Base-by-base conservation (phyloP, 148 eudicot species). In the Rhododendron simsii region DNA sequence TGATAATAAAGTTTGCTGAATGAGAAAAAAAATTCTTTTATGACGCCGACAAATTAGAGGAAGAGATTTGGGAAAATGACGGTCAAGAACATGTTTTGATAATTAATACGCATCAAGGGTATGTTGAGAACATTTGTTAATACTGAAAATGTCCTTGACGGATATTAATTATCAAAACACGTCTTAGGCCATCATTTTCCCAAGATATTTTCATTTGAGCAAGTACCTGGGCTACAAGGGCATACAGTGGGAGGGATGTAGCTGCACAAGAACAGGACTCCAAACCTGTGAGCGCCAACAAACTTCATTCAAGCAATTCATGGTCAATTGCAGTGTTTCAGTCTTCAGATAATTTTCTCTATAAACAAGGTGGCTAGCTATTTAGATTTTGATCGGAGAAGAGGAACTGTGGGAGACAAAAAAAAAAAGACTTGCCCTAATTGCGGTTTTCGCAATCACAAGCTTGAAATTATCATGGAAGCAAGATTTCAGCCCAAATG, bases 161-260 rank as follows among this genome's bases (percentile, higher is more conserved):
- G 2, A 3, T 35, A 35, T 35, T 35, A 35, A 35, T 35, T 35
- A 35, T 35, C 3, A 35, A 35, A 35, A 35, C 37, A 35, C 37
- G 3, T 35, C 1, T 3, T 35, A 0, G 0, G 37, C 37, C 3
- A 3, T 35, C 3, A 35, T 35, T 35, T 35, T 35, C 37, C 3
- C 37, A 0, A 33, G 35, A 0, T 1, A 41, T 41, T 15, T 55
- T 55, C 15, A 55, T 55, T 3, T 15, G 61, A 3, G 61, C 16
- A 18, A 83, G 41, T 91, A 96, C 98, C 98, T 93, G 98, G 48
- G 94, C 87, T 71, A 95, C 90, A 80, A 96, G 98, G 85, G 98
- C 98, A 78, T 96, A 94, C 10, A 96, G 90, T 16, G 98, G 98
- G 41, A 96, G 94, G 44, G 98, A 89, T 94, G 76, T 96, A 96